Evolutionary conservation across 2,329 filamentous ascomycete genomes (phyloP).

Genomic region (Arthrocladium fulminans): DNA sequence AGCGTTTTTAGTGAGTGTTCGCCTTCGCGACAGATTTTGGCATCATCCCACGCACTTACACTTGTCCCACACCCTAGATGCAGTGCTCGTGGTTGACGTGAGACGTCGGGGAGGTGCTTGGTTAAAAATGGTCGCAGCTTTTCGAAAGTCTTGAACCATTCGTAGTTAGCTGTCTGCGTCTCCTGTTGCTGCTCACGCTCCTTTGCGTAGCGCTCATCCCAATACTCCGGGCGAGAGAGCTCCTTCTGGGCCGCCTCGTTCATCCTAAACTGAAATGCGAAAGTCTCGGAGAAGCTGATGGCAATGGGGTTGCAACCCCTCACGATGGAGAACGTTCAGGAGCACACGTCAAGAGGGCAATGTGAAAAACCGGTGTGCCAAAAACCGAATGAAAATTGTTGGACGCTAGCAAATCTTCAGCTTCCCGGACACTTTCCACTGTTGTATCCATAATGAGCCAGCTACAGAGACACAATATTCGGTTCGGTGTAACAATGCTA

Average conservation of each 20-base stretch:
- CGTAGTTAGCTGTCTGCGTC: slow-evolving; percentile 36
- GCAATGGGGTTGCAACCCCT: too few relatives aligned
- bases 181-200: slow-evolving; percentile 23
- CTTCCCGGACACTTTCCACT: too few relatives aligned
- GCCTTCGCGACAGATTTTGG: not conserved
- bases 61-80: slow-evolving; percentile 53
- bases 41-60: slow-evolving; percentile 39
- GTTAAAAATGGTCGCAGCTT: slow-evolving; percentile 43
- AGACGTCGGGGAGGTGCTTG: slow-evolving; percentile 33
- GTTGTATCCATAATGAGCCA: too few relatives aligned
- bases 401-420: too few relatives aligned
- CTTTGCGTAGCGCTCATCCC: slow-evolving; percentile 42
- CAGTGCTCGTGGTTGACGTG: slow-evolving; percentile 36
- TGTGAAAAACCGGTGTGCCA: too few relatives aligned
- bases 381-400: too few relatives aligned
- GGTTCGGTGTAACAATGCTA: too few relatives aligned
- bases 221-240: slow-evolving; percentile 39
- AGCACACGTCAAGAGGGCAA: too few relatives aligned
- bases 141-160: slow-evolving; percentile 47
- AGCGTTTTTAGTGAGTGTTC: not conserved
- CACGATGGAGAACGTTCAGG: too few relatives aligned
- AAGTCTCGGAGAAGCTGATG: too few relatives aligned
- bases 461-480: too few relatives aligned
- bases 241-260: slow-evolving; percentile 24
- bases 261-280: too few relatives aligned